Percentiles rank a stretch among this genome's conserved stretches.
Conservation (phyloP, 345 rosid genomes). For the Iberis pinnata region DNA sequence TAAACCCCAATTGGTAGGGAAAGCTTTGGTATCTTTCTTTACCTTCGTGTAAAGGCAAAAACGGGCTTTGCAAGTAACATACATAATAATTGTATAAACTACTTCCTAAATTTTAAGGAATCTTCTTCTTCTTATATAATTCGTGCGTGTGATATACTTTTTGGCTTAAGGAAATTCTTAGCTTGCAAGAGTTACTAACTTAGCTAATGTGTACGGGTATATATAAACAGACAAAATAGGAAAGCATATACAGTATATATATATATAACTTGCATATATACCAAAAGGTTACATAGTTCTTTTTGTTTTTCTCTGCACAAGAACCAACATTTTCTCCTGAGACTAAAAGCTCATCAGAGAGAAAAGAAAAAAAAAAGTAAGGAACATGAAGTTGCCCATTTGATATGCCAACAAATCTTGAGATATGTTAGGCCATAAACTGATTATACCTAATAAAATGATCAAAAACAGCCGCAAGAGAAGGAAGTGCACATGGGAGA, state of each 20-base stretch:
- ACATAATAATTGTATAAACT: slow-evolving; percentile 2
- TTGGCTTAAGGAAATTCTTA: slow-evolving; percentile 19
- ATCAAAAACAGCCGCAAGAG: not conserved
- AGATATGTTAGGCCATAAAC: not conserved
- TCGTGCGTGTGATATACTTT: too few species aligned
- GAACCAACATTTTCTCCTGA: slow-evolving; percentile 17
- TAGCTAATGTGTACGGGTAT: slow-evolving; percentile 14
- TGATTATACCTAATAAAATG: not conserved
- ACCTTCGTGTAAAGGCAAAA: slow-evolving; percentile 39
- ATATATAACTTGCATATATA: not conserved
- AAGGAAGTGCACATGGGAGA: not conserved
- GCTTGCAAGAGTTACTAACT: slow-evolving; percentile 24
- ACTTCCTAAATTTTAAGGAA: slow-evolving; percentile 26
- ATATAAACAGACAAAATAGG: not conserved
- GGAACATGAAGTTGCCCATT: slow-evolving; percentile 13
- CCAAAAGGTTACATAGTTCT: slow-evolving; percentile 16
- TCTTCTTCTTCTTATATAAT: slow-evolving; percentile 14
- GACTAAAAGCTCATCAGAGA: slow-evolving; percentile 17
- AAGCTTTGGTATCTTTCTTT: slow-evolving; percentile 76
- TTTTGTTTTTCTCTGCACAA: slow-evolving; percentile 18
- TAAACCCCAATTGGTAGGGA: slow-evolving; percentile 35
- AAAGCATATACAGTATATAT: not conserved
- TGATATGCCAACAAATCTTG: slow-evolving; percentile 20
- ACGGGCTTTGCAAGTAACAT: slow-evolving; percentile 19
- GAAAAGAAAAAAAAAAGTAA: too few species aligned